Conservation (phyloP, 495 filamentous ascomycete species). For the Aspergillus affinis region DNA sequence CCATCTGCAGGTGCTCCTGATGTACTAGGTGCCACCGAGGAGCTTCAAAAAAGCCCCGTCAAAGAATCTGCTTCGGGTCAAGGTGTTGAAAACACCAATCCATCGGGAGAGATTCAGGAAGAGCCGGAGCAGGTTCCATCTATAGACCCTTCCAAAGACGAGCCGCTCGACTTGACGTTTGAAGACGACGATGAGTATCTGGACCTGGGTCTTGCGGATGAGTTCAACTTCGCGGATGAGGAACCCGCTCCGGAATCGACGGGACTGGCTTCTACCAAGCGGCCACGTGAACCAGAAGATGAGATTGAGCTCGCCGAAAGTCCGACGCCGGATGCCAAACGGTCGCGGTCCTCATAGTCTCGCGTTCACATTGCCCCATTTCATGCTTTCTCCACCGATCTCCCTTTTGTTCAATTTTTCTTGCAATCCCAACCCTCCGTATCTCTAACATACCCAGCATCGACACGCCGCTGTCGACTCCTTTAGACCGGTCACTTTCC, state of each 20-base stretch:
- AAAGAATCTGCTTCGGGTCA: not conserved
- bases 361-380: not conserved
- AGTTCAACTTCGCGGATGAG: constrained; percentile 9
- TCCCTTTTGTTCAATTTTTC: not conserved
- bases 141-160: constrained; percentile 33
- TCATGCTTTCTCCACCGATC: not conserved
- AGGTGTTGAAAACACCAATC: not conserved
- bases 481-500: not conserved
- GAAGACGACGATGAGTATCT: constrained; percentile 21
- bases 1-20: not conserved
- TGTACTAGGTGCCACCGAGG: not conserved
- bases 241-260: constrained; percentile 10
- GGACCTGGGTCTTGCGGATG: constrained; percentile 21
- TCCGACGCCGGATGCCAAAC: constrained; percentile 30
- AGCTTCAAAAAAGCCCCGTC: not conserved
- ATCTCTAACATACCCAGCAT: constrained; percentile 5
- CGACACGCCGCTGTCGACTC: not conserved
- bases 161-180: constrained; percentile 40
- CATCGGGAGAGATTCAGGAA: constrained; percentile 21
- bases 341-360: constrained; percentile 31
- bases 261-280: constrained; percentile 25
- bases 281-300: constrained; percentile 30
- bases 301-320: constrained; percentile 29
- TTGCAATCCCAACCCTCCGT: not conserved
- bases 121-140: constrained; percentile 8